Base-by-base conservation (phyloP, 2,329 filamentous ascomycete species). In the Lasiodiplodia sp. region DNA sequence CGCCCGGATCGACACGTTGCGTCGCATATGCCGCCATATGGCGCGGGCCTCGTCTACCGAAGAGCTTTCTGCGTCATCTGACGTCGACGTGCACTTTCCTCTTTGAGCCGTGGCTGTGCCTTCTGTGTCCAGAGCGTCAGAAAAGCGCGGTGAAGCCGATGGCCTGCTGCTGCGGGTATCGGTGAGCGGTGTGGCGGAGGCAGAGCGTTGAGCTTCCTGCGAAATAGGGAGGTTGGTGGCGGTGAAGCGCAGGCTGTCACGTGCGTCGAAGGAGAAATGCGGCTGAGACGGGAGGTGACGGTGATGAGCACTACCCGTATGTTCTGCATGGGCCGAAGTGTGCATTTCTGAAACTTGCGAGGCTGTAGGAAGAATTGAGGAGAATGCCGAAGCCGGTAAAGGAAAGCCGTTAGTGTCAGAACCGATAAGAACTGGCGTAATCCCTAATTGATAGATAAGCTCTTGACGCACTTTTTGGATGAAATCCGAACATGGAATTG, bases 321-420 rank as follows among this genome's bases (percentile, higher is more conserved):
- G 56, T 60, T 70, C 25, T 77, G 68, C 40, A 72, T 68, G 64
- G 71, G 5, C 38, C 8, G 47, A 64, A 16, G 34, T 55, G 21
- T 56, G 51, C 16, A 23, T 56, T 21, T 47, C 49, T 31, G 28
- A 4, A 44, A 64, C n/a, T 14, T 52, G 18, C 14, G 34, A 47
- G 34, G 23, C 21, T 34, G 40, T 21, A 8, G 21, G 18, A 47
- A 10, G 18, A 12, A n/a, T 8, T 31, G 31, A 31, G 16, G 47
- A 52, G 31, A 37, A 31, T 16, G 18, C 37, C 25, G 51, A 16
- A 4, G 47, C 40, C 40, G 40, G 51, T 21, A 21, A n/a, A 49
- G 25, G 37, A 58, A n/a, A 58, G 16, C 8, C 25, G 31, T 56
- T 21, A 4, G 31, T 28, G 28, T 31, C 28, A 28, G 44, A 28